Evolutionary conservation across 345 rosid species (phyloP), one percentile per base, ranked within the genome.

Genomic region (Rhodamnia argentea): DNA sequence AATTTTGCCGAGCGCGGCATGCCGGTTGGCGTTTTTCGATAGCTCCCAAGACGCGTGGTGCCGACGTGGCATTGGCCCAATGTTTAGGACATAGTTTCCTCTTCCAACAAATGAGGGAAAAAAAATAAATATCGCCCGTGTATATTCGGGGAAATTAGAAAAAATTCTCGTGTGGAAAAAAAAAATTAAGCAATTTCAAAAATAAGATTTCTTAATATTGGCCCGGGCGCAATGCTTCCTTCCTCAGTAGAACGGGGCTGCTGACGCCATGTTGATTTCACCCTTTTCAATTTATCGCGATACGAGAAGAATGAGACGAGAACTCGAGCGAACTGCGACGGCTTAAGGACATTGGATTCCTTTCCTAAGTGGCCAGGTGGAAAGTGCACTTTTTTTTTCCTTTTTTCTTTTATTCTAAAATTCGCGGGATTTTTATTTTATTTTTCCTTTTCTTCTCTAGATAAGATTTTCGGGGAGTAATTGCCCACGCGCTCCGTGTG

Each of bases 351-450:
- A 84, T 84, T 29, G 86, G 86, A 84, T 84, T 22, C 86, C 84
- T 37, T 84, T 60, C 13, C 52, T 47, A 47, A 52, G 82, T 84
- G 86, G 86, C 86, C 86, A 62, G 47, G 86, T 84, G 86, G 86
- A 84, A 84, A 60, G 86, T 84, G 29, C 86, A 7, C 20, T 84
- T 50, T 15, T 59, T 42, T 7, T n/a, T 57, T 59, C 37, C 9
- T 10, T 27, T 82, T 44, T 47, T 40, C 26, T 22, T 20, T 83
- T 40, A 12, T 14, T 16, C 7, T 3, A 13, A 50, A 32, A 55
- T 52, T 55, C 2, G n/a, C 7, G 16, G n/a, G n/a, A n/a, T 10
- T 6, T 16, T 70, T 18, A 2, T 6, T 4, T 51, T 51, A 2
- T 70, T 70, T 70, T 32, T 5, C 2, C 6, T 42, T 29, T 64